A percentile compares a stretch with the other conserved stretches of the same genome.
Conservation (phyloP, 306 rosid species). For the Pachyrhizus erosus region DNA sequence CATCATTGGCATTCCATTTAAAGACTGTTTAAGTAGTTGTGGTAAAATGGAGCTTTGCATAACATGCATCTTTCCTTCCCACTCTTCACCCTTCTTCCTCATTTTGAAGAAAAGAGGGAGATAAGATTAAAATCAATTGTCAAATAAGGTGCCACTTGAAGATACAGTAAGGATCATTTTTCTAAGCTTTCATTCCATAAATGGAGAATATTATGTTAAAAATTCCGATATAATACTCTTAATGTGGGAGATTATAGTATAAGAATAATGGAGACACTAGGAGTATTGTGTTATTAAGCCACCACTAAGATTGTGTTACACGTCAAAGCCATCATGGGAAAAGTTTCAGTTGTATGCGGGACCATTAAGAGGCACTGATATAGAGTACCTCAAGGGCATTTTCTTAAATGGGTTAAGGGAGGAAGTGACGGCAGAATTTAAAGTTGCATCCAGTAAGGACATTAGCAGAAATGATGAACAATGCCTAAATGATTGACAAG, state of each 20-base stretch:
- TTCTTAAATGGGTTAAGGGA: neutral
- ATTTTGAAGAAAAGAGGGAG: neutral
- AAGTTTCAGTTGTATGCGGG: neutral
- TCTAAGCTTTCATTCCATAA: constrained; percentile 11
- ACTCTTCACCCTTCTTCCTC: neutral
- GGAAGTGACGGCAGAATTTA: neutral
- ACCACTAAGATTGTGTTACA: neutral
- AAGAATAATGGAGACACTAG: neutral
- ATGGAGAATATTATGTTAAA: constrained; percentile 5
- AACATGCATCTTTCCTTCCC: neutral
- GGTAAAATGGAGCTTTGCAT: neutral
- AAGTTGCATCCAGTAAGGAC: neutral
- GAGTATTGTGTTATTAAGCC: neutral
- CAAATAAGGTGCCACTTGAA: constrained; percentile 16
- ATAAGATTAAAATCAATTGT: neutral
- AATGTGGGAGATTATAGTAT: neutral
- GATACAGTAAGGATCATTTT: neutral
- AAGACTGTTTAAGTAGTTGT: neutral
- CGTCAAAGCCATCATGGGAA: neutral
- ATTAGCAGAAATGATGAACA: neutral
- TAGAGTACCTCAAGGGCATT: neutral
- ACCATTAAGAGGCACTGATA: neutral
- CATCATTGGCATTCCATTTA: neutral
- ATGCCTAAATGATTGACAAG: neutral
- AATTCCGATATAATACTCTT: neutral